A percentile compares a stretch with the other conserved stretches of the same genome.
Evolutionary conservation across 2,329 filamentous ascomycete species (phyloP).

Genomic region (Trichoderma harzianum): DNA sequence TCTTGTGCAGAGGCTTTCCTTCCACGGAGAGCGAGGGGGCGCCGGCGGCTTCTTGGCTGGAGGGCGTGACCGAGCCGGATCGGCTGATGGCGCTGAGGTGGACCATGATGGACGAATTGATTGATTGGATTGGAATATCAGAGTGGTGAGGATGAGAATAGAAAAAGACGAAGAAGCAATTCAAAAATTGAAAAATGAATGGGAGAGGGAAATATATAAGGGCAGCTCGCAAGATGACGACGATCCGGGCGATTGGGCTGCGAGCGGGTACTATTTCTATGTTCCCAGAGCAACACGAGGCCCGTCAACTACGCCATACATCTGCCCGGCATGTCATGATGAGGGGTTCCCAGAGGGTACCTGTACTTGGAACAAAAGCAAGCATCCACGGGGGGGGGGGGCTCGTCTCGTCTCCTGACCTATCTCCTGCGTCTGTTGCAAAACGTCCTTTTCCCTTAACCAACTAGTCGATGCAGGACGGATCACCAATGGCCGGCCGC

Average conservation of each 20-base stretch:
- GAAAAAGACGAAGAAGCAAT: not conserved
- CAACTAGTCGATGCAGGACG: not conserved
- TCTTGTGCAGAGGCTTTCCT: constrained; percentile 21
- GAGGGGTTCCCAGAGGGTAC: not conserved
- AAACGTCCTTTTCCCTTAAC: not conserved
- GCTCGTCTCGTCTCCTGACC: not conserved
- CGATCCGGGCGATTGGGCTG: not conserved
- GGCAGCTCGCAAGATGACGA: not conserved
- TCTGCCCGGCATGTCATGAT: not conserved
- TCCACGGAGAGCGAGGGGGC: constrained; percentile 24
- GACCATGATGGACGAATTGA: constrained; percentile 42
- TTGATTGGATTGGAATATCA: constrained; percentile 17
- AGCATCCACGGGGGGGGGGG: not conserved
- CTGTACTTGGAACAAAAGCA: not conserved
- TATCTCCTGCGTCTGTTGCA: not conserved
- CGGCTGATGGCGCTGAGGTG: constrained; percentile 46
- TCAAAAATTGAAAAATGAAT: not conserved
- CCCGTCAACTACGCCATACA: not conserved
- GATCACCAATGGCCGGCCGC: not conserved
- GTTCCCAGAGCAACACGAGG: not conserved
- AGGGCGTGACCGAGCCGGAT: constrained; percentile 24
- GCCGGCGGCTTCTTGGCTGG: not conserved
- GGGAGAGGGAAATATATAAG: not conserved
- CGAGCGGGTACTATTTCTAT: not conserved
- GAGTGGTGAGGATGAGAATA: not conserved